These are phyloP conservation scores for Scheffersomyces ergatensis DNA, from an alignment of 805 yeast species.

Conservation along the genomic window DNA sequence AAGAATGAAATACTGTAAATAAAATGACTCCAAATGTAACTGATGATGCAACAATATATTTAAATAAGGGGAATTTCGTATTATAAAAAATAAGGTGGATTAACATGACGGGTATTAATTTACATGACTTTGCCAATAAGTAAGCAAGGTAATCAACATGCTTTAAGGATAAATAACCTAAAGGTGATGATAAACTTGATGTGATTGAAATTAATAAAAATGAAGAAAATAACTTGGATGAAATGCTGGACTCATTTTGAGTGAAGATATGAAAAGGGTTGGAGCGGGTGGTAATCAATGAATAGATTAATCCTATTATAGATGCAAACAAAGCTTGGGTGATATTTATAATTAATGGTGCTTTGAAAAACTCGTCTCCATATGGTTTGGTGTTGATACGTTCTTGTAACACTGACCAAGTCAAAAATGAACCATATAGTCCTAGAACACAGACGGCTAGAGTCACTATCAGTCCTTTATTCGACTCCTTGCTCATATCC, in stretches of 20 bases:
- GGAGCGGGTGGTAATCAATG: slow-evolving; percentile 31
- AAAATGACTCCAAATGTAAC: slow-evolving; percentile 82
- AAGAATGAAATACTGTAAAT: slow-evolving; percentile 59
- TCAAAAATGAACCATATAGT: slow-evolving; percentile 79
- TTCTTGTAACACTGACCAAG: slow-evolving; percentile 94
- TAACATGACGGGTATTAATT: slow-evolving; percentile 89
- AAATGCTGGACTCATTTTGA: slow-evolving; percentile 18
- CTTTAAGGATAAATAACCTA: slow-evolving; percentile 73
- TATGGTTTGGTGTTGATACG: slow-evolving; percentile 76
- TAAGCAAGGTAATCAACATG: slow-evolving; percentile 86
- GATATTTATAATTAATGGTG: slow-evolving; percentile 75
- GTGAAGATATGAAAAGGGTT: slow-evolving; percentile 30
- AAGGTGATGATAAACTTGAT: slow-evolving; percentile 78
- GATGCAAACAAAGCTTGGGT: slow-evolving; percentile 75
- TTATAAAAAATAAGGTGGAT: slow-evolving; percentile 73
- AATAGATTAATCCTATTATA: slow-evolving; percentile 61
- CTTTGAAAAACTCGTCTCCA: slow-evolving; percentile 60
- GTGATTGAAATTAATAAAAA: slow-evolving; percentile 62
- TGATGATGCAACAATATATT: slow-evolving; percentile 71
- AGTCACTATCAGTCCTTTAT: slow-evolving; percentile 19
- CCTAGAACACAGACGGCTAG: slow-evolving; percentile 48
- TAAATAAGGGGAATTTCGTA: slow-evolving; percentile 68
- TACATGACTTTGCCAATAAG: slow-evolving; percentile 88
- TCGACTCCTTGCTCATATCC: slow-evolving; percentile 1
- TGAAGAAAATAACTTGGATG: slow-evolving; percentile 22